phyloP scores from a whole-genome alignment of 2,329 filamentous ascomycete genomes.

The Clonostachys rhizophaga region DNA sequence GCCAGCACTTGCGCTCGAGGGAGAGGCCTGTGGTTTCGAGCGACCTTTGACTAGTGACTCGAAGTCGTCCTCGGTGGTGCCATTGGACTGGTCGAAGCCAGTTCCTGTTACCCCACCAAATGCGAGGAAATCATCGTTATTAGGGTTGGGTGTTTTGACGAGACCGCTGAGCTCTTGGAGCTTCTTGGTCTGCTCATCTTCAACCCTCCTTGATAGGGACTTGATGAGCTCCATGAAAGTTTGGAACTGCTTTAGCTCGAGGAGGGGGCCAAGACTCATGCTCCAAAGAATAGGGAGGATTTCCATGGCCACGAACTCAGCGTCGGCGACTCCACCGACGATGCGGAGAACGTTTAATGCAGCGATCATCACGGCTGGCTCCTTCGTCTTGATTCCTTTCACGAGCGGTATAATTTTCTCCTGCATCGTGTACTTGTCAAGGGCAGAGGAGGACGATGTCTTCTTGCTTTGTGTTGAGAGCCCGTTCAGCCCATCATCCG shows the following conservation, averaged over 20 bases:
- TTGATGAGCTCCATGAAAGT: constrained; percentile 88
- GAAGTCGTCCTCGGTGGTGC: constrained; percentile 68
- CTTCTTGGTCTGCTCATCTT: constrained; percentile 85
- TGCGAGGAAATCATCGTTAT: constrained; percentile 63
- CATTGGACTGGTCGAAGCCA: constrained; percentile 44
- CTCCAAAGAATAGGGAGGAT: constrained; percentile 85
- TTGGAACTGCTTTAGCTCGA: constrained; percentile 85
- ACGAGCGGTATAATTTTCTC: constrained; percentile 92
- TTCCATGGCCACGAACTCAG: constrained; percentile 89
- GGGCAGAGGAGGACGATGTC: constrained; percentile 64
- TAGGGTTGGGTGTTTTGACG: constrained; percentile 38
- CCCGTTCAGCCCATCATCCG: constrained; percentile 71
- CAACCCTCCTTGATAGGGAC: constrained; percentile 70
- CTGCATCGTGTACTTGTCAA: constrained; percentile 98
- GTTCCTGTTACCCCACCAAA: constrained; percentile 65
- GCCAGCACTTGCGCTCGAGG: constrained; percentile 12
- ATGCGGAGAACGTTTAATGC: constrained; percentile 80
- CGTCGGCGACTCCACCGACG: constrained; percentile 76
- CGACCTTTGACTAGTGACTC: constrained; percentile 81
- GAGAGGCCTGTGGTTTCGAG: constrained; percentile 5
- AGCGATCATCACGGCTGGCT: constrained; percentile 96
- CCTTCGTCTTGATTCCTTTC: constrained; percentile 93
- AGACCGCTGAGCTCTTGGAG: constrained; percentile 74
- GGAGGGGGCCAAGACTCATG: constrained; percentile 84
- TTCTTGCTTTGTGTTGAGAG: constrained; percentile 55